Conservation (phyloP, 768 basidiomycete species). For the Rhodotorula sphaerocarpa region DNA sequence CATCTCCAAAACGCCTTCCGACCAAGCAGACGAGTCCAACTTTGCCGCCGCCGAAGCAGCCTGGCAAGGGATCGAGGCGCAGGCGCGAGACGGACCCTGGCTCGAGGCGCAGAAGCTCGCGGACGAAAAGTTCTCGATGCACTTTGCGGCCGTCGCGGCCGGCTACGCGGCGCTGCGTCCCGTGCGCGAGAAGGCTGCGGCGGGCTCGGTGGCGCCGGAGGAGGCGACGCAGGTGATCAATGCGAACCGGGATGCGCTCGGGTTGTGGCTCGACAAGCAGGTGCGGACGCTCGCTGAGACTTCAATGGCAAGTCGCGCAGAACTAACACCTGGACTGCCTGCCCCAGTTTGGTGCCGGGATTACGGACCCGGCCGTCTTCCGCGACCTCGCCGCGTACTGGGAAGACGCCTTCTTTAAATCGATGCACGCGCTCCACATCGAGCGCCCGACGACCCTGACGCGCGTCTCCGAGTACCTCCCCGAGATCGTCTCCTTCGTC, state of each 20-base stretch:
- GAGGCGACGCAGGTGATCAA: constrained; percentile 54
- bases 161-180: constrained; percentile 14
- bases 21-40: neutral
- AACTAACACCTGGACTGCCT: neutral
- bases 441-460: constrained; percentile 83
- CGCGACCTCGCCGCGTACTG: constrained; percentile 73
- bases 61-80: constrained; percentile 55
- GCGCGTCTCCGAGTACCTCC: constrained; percentile 92
- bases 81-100: constrained; percentile 54
- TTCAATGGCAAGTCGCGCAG: neutral
- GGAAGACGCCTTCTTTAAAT: constrained; percentile 81
- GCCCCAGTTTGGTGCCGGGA: constrained; percentile 62
- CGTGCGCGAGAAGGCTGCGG: constrained; percentile 41
- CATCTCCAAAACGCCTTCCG: constrained; percentile 32
- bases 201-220: neutral
- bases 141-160: constrained; percentile 64
- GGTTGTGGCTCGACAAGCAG: constrained; percentile 63
- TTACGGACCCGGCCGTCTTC: constrained; percentile 79
- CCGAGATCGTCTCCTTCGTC: constrained; percentile 85
- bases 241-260: constrained; percentile 67
- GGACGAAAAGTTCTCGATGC: constrained; percentile 89
- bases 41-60: constrained; percentile 29
- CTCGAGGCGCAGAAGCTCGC: constrained; percentile 61
- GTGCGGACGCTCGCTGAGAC: constrained; percentile 45
- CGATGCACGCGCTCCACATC: constrained; percentile 82